phyloP scores from a whole-genome alignment of 495 filamentous ascomycete genomes.

The Xylaria acuta region DNA sequence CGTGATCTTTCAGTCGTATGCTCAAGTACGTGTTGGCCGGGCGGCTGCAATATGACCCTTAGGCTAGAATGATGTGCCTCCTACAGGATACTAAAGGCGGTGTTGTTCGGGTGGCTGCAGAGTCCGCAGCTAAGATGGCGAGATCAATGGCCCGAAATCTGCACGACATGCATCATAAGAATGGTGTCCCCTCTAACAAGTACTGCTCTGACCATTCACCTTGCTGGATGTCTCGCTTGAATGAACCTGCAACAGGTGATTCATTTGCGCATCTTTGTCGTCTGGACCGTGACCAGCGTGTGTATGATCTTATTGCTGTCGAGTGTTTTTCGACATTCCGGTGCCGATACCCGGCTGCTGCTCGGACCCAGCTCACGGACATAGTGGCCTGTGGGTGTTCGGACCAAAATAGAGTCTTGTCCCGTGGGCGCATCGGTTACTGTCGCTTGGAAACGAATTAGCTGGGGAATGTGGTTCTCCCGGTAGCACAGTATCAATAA shows the following conservation, averaged over 20 bases:
- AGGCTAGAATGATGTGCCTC: not conserved
- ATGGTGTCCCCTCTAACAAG: conserved; percentile 2
- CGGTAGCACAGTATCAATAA: conserved; percentile 9
- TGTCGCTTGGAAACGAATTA: conserved; percentile 15
- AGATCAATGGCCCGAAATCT: conserved; percentile 25
- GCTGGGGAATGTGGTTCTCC: conserved; percentile 13
- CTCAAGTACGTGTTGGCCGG: not conserved
- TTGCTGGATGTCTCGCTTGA: not conserved
- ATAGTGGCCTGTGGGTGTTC: not conserved
- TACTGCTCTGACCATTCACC: not conserved
- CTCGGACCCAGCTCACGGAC: not conserved
- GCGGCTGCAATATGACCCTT: not conserved
- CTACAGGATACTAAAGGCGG: not conserved
- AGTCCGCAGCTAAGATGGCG: conserved; percentile 17
- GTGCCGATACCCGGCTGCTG: conserved; percentile 10
- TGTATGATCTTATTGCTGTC: not conserved
- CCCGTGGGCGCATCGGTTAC: conserved; percentile 17
- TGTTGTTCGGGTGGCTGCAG: conserved; percentile 8
- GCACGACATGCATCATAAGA: conserved; percentile 21
- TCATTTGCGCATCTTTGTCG: not conserved
- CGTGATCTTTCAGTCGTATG: not conserved
- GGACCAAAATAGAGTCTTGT: conserved; percentile 16
- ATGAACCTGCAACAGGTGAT: not conserved
- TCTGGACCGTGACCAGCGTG: not conserved
- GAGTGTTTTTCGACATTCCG: not conserved